These are phyloP conservation scores for Tulasnella sp. DNA, from an alignment of 768 basidiomycete species.

Conservation along the genomic window DNA sequence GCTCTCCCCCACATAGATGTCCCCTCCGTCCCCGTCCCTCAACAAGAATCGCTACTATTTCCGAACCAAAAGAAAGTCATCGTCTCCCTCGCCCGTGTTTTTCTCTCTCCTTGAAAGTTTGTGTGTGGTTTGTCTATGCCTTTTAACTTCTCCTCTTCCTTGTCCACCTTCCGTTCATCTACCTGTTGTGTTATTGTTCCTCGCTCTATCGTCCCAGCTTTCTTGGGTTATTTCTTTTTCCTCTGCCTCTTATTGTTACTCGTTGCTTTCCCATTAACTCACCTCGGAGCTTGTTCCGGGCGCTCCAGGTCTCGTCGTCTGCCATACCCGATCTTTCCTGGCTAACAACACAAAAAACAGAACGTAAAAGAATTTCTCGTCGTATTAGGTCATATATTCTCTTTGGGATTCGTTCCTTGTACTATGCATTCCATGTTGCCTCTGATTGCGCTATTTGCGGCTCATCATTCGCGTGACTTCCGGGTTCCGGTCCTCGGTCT, in stretches of 20 bases:
- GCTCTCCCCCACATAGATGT: too few species aligned
- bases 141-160: background rate
- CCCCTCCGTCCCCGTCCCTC: background rate
- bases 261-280: background rate
- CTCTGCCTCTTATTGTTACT: constrained; percentile 1
- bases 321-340: background rate
- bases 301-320: background rate
- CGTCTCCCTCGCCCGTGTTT: background rate
- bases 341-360: background rate
- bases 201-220: background rate
- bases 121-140: background rate
- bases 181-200: background rate
- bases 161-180: constrained; percentile 6
- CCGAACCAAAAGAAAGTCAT: background rate
- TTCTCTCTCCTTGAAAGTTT: background rate
- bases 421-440: background rate
- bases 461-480: too few species aligned
- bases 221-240: background rate
- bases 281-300: background rate
- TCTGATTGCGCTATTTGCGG: background rate
- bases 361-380: constrained; percentile 3
- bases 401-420: constrained; percentile 1
- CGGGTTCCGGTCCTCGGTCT: background rate
- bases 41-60: background rate
- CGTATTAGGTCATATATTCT: constrained; percentile 5